Percentiles rank a stretch among this genome's conserved stretches.
phyloP scores from a whole-genome alignment of 2,329 filamentous ascomycete species.

The Monosporascus cannonballus region DNA sequence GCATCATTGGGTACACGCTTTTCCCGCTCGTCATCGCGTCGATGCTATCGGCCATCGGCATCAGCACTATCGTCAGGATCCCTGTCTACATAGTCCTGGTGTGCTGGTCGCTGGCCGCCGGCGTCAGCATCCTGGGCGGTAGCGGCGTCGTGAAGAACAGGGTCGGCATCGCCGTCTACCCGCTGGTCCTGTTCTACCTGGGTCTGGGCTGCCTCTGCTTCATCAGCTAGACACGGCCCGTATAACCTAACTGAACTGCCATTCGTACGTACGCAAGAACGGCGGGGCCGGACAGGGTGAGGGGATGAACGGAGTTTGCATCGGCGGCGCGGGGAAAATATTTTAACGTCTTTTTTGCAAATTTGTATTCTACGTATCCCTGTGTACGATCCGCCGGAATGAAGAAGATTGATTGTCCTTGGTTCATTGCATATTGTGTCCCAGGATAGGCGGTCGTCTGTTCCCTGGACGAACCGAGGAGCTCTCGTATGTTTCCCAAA shows the following conservation, averaged over 20 bases:
- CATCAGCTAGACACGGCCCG: slow-evolving; percentile 63
- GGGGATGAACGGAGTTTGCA: not conserved
- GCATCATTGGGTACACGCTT: slow-evolving; percentile 96
- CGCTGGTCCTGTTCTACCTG: slow-evolving; percentile 90
- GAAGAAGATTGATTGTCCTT: too few relatives aligned
- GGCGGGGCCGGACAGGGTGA: not conserved
- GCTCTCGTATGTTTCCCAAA: too few relatives aligned
- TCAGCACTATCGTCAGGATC: slow-evolving; percentile 76
- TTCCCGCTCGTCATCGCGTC: slow-evolving; percentile 95
- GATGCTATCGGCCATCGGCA: slow-evolving; percentile 73
- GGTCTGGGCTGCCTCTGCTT: slow-evolving; percentile 93
- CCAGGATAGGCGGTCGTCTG: too few relatives aligned
- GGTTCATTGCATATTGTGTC: too few relatives aligned
- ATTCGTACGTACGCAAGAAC: not conserved
- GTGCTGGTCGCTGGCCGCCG: slow-evolving; percentile 88
- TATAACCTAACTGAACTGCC: not conserved
- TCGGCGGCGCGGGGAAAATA: not conserved
- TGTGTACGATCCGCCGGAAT: too few relatives aligned
- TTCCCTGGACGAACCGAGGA: too few relatives aligned
- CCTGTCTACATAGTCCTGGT: slow-evolving; percentile 87
- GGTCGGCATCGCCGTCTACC: slow-evolving; percentile 89
- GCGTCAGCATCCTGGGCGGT: slow-evolving; percentile 90
- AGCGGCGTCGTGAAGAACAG: slow-evolving; percentile 94
- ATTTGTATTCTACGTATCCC: too few relatives aligned
- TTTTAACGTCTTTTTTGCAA: too few relatives aligned